Conservation (phyloP, 345 rosid species). For the Populus euphratica region DNA sequence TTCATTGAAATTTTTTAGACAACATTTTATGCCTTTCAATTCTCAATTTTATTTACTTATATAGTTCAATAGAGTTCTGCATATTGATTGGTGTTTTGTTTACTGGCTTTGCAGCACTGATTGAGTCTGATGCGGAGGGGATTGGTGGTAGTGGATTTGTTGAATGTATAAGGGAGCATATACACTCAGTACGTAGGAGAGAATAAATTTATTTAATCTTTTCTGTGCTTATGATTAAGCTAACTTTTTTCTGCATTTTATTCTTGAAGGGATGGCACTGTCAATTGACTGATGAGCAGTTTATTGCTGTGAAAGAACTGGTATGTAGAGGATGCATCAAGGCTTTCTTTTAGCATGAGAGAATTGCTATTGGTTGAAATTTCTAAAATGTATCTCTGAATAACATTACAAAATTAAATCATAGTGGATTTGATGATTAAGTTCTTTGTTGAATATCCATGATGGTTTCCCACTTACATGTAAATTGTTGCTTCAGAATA, state of each 20-base stretch:
- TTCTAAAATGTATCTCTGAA: background rate
- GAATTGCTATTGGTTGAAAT: background rate
- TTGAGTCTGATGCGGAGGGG: conserved; percentile 99
- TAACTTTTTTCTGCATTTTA: conserved; percentile 35
- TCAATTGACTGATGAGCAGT: conserved; percentile 85
- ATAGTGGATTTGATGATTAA: background rate
- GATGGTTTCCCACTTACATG: background rate
- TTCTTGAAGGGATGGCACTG: conserved; percentile 84
- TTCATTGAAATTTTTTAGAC: conserved; percentile 9
- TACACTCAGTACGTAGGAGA: conserved; percentile 61
- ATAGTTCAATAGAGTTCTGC: conserved; percentile 1
- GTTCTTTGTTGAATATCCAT: background rate
- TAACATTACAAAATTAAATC: background rate
- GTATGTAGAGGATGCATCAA: conserved; percentile 37
- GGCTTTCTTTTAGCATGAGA: background rate
- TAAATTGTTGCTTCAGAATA: background rate
- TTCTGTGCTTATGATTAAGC: conserved; percentile 8
- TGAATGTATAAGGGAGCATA: conserved; percentile 97
- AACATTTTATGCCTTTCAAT: conserved; percentile 10
- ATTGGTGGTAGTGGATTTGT: conserved; percentile 99
- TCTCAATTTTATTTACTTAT: conserved; percentile 15
- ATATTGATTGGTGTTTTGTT: conserved; percentile 15
- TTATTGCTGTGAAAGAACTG: conserved; percentile 97
- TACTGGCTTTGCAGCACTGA: conserved; percentile 67
- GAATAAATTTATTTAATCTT: conserved; percentile 15